Percentiles rank a stretch among this genome's conserved stretches.
These are phyloP conservation scores for Stentor roeselii DNA, from an alignment of 73 alveolate species.

Conservation along the genomic window DNA sequence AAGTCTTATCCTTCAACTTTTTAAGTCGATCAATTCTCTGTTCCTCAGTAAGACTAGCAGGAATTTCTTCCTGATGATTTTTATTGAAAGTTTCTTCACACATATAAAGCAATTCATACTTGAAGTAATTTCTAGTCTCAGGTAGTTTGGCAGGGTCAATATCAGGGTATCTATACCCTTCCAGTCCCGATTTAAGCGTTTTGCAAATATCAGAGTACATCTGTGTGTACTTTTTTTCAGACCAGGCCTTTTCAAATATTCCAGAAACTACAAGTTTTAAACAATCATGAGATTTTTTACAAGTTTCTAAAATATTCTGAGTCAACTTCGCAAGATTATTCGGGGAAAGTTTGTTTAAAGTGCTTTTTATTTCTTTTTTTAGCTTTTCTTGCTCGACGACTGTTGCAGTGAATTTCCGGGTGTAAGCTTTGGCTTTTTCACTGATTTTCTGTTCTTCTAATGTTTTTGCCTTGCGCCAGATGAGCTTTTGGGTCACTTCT, in stretches of 20 bases:
- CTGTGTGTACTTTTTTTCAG: conserved; percentile 20
- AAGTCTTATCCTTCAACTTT: not conserved
- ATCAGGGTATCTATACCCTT: not conserved
- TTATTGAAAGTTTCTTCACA: conserved; percentile 15
- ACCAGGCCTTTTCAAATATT: conserved; percentile 24
- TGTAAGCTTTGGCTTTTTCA: conserved; percentile 15
- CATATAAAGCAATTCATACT: not conserved
- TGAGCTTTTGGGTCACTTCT: not conserved
- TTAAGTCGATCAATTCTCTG: not conserved
- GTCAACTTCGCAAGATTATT: conserved; percentile 15
- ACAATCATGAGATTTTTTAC: not conserved
- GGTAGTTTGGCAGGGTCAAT: not conserved
- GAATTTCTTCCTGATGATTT: not conserved
- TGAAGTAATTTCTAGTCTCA: not conserved
- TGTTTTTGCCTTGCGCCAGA: conserved; percentile 17
- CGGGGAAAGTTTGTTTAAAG: conserved; percentile 26
- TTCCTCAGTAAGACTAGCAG: conserved; percentile 7
- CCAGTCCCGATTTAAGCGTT: not conserved
- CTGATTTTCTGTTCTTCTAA: conserved; percentile 22
- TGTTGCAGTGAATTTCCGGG: not conserved
- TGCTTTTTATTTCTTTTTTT: not conserved
- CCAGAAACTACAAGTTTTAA: not conserved
- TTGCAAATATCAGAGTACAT: conserved; percentile 14
- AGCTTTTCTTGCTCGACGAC: not conserved
- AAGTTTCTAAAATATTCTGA: not conserved